Percentiles rank a stretch among this genome's conserved stretches.
Conservation (phyloP, 306 rosid genomes). For the Vigna reflexopilosa region DNA sequence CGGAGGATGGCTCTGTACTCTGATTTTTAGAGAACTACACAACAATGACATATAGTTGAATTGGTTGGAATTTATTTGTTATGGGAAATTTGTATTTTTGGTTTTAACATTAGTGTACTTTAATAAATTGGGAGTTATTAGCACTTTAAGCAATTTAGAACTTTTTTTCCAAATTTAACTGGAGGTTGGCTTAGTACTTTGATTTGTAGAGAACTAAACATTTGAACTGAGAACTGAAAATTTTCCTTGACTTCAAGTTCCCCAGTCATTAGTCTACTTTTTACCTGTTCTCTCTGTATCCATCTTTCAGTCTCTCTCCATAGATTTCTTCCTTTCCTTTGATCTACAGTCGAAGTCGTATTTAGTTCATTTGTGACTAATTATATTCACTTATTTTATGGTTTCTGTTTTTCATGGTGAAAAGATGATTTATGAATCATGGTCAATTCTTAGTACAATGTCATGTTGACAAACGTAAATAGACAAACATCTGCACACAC, state of each 20-base stretch:
- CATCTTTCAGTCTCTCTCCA: neutral
- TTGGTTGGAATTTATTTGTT: neutral
- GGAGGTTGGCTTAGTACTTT: neutral
- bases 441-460: constrained; percentile 32
- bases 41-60: constrained; percentile 23
- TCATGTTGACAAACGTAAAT: neutral
- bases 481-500: neutral
- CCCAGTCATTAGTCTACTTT: constrained; percentile 11
- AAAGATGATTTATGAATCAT: constrained; percentile 19
- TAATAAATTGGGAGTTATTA: constrained; percentile 1
- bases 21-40: neutral
- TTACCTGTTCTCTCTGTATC: neutral
- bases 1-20: neutral
- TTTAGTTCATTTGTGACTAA: neutral
- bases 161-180: neutral
- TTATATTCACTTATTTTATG: neutral
- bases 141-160: neutral
- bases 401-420: constrained; percentile 20
- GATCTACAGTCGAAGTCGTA: constrained; percentile 19
- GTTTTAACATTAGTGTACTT: neutral
- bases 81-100: neutral
- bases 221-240: constrained; percentile 9
- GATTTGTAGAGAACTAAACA: neutral
- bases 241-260: constrained; percentile 11
- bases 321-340: neutral